These are phyloP conservation scores for Colletotrichum chlorophyti DNA, from an alignment of 2,329 filamentous ascomycete species.

Conservation along the genomic window DNA sequence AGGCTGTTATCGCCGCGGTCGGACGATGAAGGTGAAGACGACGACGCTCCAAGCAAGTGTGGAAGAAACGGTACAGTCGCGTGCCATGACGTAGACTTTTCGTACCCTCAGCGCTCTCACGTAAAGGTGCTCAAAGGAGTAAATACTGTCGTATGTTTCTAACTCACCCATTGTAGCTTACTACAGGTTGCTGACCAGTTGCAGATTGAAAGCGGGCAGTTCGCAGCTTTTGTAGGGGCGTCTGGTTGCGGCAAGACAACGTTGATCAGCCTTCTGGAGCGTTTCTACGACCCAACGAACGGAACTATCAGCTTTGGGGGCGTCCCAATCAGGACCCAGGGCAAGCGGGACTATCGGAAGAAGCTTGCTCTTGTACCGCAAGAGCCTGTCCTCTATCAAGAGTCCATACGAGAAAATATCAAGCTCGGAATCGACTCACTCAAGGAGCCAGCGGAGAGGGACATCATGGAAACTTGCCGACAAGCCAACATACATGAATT, in stretches of 20 bases:
- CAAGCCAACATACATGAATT: conserved; percentile 54
- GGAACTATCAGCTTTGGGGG: conserved; percentile 69
- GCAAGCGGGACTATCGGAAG: conserved; percentile 60
- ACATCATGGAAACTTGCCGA: conserved; percentile 48
- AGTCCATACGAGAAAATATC: conserved; percentile 72
- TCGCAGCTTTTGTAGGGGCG: conserved; percentile 61
- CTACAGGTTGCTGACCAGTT: background rate
- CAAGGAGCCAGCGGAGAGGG: conserved; percentile 21
- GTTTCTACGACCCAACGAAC: conserved; percentile 73
- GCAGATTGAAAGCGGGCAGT: conserved; percentile 51
- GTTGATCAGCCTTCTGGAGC: conserved; percentile 61
- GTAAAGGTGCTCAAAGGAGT: background rate
- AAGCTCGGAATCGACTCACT: conserved; percentile 60
- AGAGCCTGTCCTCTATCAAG: conserved; percentile 69
- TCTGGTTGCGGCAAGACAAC: conserved; percentile 67
- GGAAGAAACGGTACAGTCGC: background rate
- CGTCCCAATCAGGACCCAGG: conserved; percentile 59
- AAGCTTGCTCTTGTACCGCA: conserved; percentile 75
- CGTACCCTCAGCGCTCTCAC: background rate
- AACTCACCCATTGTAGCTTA: background rate
- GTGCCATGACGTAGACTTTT: conserved; percentile 1
- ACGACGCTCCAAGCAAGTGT: too few species aligned
- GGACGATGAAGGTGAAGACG: conserved; percentile 31
- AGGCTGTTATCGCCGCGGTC: conserved; percentile 32
- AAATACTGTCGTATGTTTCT: background rate